Evolutionary conservation across 257 asterid species (phyloP).

Genomic region (Fraxinus americana): DNA sequence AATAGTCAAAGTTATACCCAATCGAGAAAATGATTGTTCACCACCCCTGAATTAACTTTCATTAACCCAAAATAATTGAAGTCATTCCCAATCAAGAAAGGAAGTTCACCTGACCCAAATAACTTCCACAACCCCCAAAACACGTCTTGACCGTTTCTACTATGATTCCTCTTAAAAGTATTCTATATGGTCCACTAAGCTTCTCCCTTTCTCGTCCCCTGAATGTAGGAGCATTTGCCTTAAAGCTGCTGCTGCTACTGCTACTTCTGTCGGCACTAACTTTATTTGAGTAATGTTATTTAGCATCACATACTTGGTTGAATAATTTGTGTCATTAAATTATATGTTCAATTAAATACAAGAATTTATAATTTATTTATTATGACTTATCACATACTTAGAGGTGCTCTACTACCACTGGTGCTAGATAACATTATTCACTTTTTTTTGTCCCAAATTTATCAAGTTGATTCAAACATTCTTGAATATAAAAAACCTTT

Average conservation of each 20-base stretch:
- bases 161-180: constrained; percentile 17
- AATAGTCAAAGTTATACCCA: neutral
- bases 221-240: constrained; percentile 38
- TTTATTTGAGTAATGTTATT: too few relatives aligned
- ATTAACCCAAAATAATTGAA: neutral
- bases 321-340: too few relatives aligned
- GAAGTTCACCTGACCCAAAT: neutral
- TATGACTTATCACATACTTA: too few relatives aligned
- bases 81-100: neutral
- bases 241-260: constrained; percentile 41
- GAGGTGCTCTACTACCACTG: too few relatives aligned
- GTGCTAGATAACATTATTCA: too few relatives aligned
- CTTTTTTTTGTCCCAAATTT: constrained; percentile 48
- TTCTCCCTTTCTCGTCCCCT: constrained; percentile 56
- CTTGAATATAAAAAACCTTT: neutral
- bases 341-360: too few relatives aligned
- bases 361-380: too few relatives aligned
- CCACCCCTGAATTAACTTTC: too few relatives aligned
- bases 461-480: constrained; percentile 23
- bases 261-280: constrained; percentile 50
- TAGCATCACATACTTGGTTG: too few relatives aligned
- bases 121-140: constrained; percentile 20
- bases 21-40: neutral
- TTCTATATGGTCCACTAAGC: constrained; percentile 46
- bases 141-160: constrained; percentile 36